A percentile compares a stretch with the other conserved stretches of the same genome.
These are phyloP conservation scores for Geosiphon pyriformis DNA, from an alignment of 192 early-diverging fungal species.

Conservation along the genomic window DNA sequence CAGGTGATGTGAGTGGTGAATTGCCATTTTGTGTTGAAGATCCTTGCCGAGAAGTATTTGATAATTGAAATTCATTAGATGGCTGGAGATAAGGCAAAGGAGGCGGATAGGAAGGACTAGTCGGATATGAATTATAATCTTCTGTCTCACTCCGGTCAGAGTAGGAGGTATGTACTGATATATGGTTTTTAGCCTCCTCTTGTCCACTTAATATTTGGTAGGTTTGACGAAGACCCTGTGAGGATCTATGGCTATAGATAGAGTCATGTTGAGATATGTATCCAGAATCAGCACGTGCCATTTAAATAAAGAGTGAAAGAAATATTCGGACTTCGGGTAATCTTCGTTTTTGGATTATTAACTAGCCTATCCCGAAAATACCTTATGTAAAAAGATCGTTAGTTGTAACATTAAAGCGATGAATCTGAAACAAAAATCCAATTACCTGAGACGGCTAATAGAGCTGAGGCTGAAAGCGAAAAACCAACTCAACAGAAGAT, in stretches of 20 bases:
- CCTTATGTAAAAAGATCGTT: too few species aligned
- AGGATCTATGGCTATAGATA: constrained; percentile 5
- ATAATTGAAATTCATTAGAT: background rate
- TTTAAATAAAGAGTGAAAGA: too few species aligned
- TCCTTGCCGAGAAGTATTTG: background rate
- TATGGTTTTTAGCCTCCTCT: background rate
- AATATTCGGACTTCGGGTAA: too few species aligned
- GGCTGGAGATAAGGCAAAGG: background rate
- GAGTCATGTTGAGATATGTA: constrained; percentile 6
- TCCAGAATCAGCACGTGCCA: constrained; percentile 17
- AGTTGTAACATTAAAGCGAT: too few species aligned
- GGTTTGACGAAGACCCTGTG: background rate
- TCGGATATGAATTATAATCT: background rate
- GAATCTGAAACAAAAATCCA: too few species aligned
- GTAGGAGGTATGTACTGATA: background rate
- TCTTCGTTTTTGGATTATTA: too few species aligned
- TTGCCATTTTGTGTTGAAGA: background rate
- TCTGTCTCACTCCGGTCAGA: background rate
- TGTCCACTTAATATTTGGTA: background rate
- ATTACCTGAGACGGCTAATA: too few species aligned
- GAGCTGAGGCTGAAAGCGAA: too few species aligned
- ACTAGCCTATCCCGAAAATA: too few species aligned
- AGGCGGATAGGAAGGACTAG: background rate
- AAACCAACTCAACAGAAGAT: too few species aligned
- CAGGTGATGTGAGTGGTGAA: background rate